Percentiles rank a stretch among this genome's conserved stretches.
These are phyloP conservation scores for Xylariaceae sp. DNA, from an alignment of 2,329 filamentous ascomycete species.

Conservation along the genomic window DNA sequence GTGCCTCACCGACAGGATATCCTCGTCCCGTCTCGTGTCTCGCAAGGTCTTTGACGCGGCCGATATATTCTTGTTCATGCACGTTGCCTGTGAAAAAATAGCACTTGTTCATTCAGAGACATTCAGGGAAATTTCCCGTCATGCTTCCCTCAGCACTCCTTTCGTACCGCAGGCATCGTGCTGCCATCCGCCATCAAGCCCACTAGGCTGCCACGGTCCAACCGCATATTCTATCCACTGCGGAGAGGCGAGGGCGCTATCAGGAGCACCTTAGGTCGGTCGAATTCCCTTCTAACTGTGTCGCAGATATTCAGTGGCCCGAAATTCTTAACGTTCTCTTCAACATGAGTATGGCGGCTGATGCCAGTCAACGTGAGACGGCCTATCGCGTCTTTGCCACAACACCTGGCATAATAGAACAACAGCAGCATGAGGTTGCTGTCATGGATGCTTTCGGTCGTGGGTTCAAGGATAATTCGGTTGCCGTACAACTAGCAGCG, in stretches of 20 bases:
- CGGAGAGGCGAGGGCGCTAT: background rate
- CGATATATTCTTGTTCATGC: background rate
- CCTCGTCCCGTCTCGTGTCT: background rate
- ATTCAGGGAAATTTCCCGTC: background rate
- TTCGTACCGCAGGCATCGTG: background rate
- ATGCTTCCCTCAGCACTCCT: background rate
- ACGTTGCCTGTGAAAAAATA: background rate
- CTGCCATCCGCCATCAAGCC: no score
- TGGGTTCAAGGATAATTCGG: constrained; percentile 85
- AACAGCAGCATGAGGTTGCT: constrained; percentile 90
- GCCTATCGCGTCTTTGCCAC: constrained; percentile 94
- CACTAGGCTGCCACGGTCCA: background rate
- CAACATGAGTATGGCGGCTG: constrained; percentile 80
- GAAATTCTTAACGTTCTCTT: constrained; percentile 85
- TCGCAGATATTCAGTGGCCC: constrained; percentile 75
- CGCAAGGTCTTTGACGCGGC: background rate
- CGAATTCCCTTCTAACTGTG: constrained; percentile 19
- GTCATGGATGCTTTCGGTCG: constrained; percentile 84
- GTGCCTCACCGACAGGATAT: background rate
- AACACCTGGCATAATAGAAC: constrained; percentile 92
- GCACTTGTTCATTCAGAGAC: background rate
- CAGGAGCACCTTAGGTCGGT: background rate
- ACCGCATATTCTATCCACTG: background rate
- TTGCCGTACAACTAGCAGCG: constrained; percentile 80
- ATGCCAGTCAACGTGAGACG: constrained; percentile 80